These are phyloP conservation scores for Xylaria sp. DNA, from an alignment of 2,329 filamentous ascomycete species.

Conservation along the genomic window DNA sequence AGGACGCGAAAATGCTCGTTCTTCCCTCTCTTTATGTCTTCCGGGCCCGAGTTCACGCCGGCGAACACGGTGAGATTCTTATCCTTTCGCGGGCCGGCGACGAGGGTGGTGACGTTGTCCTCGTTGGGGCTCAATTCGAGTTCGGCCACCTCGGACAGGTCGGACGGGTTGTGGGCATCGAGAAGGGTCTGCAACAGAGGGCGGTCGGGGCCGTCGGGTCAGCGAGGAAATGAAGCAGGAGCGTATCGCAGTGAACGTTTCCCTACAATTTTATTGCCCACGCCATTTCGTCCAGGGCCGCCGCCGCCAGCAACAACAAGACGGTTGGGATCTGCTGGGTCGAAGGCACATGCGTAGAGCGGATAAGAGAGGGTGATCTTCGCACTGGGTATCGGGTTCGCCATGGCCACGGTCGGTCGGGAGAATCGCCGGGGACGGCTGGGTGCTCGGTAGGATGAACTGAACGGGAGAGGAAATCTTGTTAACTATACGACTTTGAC, in stretches of 20 bases:
- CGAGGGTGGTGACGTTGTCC: conserved; percentile 86
- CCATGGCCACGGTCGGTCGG: conserved; percentile 31
- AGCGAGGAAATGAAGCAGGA: conserved; percentile 15
- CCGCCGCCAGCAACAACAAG: conserved; percentile 87
- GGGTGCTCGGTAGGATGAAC: conserved; percentile 1
- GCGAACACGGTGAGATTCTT: conserved; percentile 66
- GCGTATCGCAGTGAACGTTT: conserved; percentile 3
- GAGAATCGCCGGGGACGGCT: conserved; percentile 7
- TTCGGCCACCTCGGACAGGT: conserved; percentile 68
- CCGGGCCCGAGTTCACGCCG: conserved; percentile 80
- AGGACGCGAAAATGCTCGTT: conserved; percentile 87
- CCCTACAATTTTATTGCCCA: conserved; percentile 83
- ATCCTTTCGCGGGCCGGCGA: conserved; percentile 63
- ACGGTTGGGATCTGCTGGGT: conserved; percentile 74
- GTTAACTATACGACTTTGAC: conserved; percentile 7
- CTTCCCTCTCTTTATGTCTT: conserved; percentile 71
- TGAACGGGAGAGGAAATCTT: not conserved
- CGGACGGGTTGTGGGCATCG: conserved; percentile 66
- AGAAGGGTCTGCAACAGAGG: conserved; percentile 63
- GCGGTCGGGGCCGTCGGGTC: conserved; percentile 18
- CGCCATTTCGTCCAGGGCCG: conserved; percentile 77
- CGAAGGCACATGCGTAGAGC: conserved; percentile 85
- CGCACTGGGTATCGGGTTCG: conserved; percentile 48
- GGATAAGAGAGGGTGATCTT: conserved; percentile 78
- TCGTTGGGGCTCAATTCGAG: conserved; percentile 80